Evolutionary conservation across 495 filamentous ascomycete genomes (phyloP), one percentile per base, ranked within the genome.

Genomic region (Neurospora sublineolata): DNA sequence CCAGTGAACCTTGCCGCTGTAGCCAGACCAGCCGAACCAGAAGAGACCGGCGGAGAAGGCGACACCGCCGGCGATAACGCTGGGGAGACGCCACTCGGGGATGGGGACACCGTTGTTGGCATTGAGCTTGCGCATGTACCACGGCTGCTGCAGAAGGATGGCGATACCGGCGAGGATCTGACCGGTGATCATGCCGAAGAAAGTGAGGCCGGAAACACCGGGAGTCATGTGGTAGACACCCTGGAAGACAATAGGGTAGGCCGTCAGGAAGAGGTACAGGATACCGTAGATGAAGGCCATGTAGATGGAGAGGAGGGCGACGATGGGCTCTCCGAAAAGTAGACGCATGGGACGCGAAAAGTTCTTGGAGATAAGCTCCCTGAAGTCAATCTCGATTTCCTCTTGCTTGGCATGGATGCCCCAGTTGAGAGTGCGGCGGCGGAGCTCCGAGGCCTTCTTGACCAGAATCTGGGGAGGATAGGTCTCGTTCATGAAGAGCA

Each of bases 401-500:
- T 97, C 94, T 79, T 97, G 92, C 77, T 94, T 96, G 67, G 93
- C 92, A 81, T 97, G 93, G 73, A 97, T 96, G 64, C 92, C 94
- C 93, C 93, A 96, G 82, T 96, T 97, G 77, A 88, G 87, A 8
- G 94, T 97, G 60, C 91, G 82, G 12, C 92, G 91, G 67, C 94
- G 91, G 27, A 97, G 84, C 70, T 94, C 89, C 1, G 86, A 79
- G 6, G 93, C 94, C 80, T 97, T 96, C 36, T 82, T 78, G 68
- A 95, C 86, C 0, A 97, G 84, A 69, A 97, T 89, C 4, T 92
- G 83, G 0, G 93, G 93, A 20, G 93, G 92, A 76, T 97, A 97
- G 0, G 93, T 92, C 81, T 97, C 93, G 73, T 87, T 72, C 37
- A 97, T 83, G 82, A 94, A 93, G 71, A 94, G 39, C 3, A 94